Evolutionary conservation across 495 filamentous ascomycete genomes (phyloP), one percentile per base, ranked within the genome.

Genomic region (Hyaloscypha bicolor): DNA sequence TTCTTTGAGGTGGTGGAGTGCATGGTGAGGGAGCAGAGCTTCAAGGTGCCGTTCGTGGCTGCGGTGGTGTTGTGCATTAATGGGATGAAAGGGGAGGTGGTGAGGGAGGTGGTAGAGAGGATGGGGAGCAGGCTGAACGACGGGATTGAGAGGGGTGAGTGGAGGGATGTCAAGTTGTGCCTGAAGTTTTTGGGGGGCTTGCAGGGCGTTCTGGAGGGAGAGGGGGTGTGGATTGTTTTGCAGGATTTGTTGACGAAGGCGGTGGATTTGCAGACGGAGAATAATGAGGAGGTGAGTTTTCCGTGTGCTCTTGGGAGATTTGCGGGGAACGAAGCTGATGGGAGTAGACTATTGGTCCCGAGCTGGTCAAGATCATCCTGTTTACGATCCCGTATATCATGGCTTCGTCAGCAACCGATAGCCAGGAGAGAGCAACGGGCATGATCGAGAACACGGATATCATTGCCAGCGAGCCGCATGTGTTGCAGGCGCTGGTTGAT

Each of bases 321-420:
- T 60, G 55, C 60, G 84, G 82, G 76, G 84, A 48, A 74, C 85
- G 66, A 19, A 37, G 39, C 62, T 62, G 55, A 67, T 30, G 9
- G 42, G 52, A 29, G 31, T 55, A 74, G 72, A 91, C 93, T 2
- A 82, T 99, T 66, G 89, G 89, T n/a, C 83, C 88, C 37, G 95
- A 98, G 78, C 85, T 99, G 55, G 92, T 96, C 74, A 97, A 97
- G 78, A 92, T 97, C 69, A 96, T 97, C 64, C 85, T 97, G 48
- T 86, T 97, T 51, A 95, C 93, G 0, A 90, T 98, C 65, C 94
- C 95, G 6, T 99, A 97, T 76, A 82, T 94, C 45, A 88, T 97
- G 82, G 86, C 89, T 51, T 88, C 91, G 2, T 86, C 90, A 14
- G 85, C 82, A 6, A 79, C 83, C 48, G 85, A 84, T 29, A 87